Conservation (phyloP, 805 yeast species). For the Danielia reshetovae region DNA sequence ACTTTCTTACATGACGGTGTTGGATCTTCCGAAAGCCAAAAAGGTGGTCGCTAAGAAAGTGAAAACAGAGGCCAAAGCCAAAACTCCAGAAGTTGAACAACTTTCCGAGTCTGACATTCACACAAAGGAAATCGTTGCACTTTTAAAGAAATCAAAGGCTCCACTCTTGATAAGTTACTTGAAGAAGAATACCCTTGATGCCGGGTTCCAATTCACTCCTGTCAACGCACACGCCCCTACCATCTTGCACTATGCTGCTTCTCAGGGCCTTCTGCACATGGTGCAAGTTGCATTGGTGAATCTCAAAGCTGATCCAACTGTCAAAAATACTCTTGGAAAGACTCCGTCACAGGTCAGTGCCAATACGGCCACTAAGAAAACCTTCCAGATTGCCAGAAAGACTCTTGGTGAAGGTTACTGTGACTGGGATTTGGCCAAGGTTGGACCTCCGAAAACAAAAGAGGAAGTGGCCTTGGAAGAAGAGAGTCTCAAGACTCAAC, state of each 20-base stretch:
- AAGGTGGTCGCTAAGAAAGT: constrained; percentile 20
- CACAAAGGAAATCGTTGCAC: constrained; percentile 53
- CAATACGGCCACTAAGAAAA: constrained; percentile 41
- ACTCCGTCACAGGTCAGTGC: constrained; percentile 67
- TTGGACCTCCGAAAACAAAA: constrained; percentile 56
- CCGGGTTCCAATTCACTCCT: constrained; percentile 57
- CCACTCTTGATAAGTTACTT: constrained; percentile 67
- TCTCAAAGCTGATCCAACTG: constrained; percentile 68
- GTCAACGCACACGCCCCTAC: constrained; percentile 59
- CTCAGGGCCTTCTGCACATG: constrained; percentile 63
- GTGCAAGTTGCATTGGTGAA: constrained; percentile 58
- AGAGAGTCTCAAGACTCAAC: constrained; percentile 28
- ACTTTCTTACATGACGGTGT: constrained; percentile 54
- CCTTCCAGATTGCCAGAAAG: constrained; percentile 66
- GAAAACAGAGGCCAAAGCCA: constrained; percentile 15
- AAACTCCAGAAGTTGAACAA: constrained; percentile 12
- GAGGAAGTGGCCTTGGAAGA: constrained; percentile 51
- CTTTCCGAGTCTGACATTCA: constrained; percentile 36
- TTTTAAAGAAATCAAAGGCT: constrained; percentile 70
- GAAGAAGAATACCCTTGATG: constrained; percentile 50
- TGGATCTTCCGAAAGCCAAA: constrained; percentile 52
- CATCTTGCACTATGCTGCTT: constrained; percentile 72
- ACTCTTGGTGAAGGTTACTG: constrained; percentile 65
- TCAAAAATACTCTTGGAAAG: constrained; percentile 49
- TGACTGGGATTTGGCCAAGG: constrained; percentile 67